These are phyloP conservation scores for Saccharomyces eubayanus DNA, from an alignment of 805 yeast species.

Conservation along the genomic window DNA sequence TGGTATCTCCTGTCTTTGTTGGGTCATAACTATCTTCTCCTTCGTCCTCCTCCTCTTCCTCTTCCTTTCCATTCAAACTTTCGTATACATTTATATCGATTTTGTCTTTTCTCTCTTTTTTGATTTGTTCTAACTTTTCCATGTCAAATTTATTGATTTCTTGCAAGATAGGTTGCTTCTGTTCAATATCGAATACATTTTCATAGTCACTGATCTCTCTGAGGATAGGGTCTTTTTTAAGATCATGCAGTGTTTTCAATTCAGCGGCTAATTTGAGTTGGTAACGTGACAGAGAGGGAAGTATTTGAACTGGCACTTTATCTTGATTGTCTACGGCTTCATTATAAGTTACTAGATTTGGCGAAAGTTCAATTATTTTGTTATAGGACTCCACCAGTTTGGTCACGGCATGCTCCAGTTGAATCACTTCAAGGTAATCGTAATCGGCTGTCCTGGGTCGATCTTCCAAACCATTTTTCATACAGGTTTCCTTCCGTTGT, in stretches of 20 bases:
- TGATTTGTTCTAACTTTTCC: conserved; percentile 5
- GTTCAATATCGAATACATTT: conserved; percentile 9
- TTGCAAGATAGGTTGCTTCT: conserved; percentile 14
- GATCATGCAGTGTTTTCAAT: conserved; percentile 45
- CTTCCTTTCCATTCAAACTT: conserved; percentile 17
- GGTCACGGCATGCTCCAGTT: conserved; percentile 45
- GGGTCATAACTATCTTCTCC: conserved; percentile 22
- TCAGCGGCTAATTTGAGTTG: conserved; percentile 53
- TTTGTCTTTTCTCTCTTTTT: conserved; percentile 4
- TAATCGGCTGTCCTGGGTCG: background rate
- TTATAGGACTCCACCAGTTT: conserved; percentile 45
- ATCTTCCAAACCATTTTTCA: background rate
- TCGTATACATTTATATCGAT: background rate
- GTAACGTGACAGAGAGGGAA: conserved; percentile 44
- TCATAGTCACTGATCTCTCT: conserved; percentile 45
- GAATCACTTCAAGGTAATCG: conserved; percentile 15
- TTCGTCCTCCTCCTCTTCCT: conserved; percentile 27
- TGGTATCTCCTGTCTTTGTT: conserved; percentile 7
- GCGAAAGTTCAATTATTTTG: conserved; percentile 48
- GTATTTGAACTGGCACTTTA: conserved; percentile 33
- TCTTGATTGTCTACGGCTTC: conserved; percentile 29
- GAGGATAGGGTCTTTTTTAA: conserved; percentile 44
- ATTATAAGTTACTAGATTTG: conserved; percentile 39
- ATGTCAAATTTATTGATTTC: conserved; percentile 15
- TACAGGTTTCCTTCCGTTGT: background rate